These are phyloP conservation scores for Astrothelium macrocarpum DNA, from an alignment of 495 filamentous ascomycete genomes.

Conservation along the genomic window DNA sequence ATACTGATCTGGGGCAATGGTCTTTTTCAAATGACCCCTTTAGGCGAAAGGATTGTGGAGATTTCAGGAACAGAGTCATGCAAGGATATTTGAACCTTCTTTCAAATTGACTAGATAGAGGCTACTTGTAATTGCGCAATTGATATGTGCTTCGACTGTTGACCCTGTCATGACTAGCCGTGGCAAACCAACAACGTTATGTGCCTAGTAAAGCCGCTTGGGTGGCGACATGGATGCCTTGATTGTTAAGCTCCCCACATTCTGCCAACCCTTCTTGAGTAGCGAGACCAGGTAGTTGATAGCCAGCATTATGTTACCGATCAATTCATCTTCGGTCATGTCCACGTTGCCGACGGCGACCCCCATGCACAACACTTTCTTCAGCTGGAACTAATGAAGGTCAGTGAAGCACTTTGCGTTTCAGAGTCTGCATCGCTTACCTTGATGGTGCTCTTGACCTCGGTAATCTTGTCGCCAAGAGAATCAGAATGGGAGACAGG, in stretches of 20 bases:
- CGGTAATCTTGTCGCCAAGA: conserved; percentile 82
- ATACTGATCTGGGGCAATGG: not conserved
- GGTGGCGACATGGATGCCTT: conserved; percentile 99
- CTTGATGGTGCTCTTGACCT: conserved; percentile 99
- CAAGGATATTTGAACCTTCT: not conserved
- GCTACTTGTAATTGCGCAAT: not conserved
- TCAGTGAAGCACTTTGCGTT: not conserved
- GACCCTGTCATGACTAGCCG: not conserved
- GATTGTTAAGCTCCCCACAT: conserved; percentile 97
- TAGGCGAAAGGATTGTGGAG: not conserved
- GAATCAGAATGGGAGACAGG: conserved; percentile 94
- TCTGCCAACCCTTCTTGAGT: conserved; percentile 99
- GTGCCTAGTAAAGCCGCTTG: conserved; percentile 79
- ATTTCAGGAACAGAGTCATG: not conserved
- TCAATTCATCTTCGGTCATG: conserved; percentile 92
- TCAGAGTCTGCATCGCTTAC: not conserved
- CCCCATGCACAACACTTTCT: conserved; percentile 99
- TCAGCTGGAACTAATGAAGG: conserved; percentile 70
- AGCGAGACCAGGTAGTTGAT: conserved; percentile 99
- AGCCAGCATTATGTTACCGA: conserved; percentile 92
- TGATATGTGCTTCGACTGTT: not conserved
- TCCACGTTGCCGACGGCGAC: conserved; percentile 96
- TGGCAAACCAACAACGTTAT: not conserved
- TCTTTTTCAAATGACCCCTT: not conserved
- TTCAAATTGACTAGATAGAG: not conserved